Percentiles rank a stretch among this genome's conserved stretches.
Evolutionary conservation across 2,329 filamentous ascomycete genomes (phyloP).

Genomic region (Arthrocladium fulminans): DNA sequence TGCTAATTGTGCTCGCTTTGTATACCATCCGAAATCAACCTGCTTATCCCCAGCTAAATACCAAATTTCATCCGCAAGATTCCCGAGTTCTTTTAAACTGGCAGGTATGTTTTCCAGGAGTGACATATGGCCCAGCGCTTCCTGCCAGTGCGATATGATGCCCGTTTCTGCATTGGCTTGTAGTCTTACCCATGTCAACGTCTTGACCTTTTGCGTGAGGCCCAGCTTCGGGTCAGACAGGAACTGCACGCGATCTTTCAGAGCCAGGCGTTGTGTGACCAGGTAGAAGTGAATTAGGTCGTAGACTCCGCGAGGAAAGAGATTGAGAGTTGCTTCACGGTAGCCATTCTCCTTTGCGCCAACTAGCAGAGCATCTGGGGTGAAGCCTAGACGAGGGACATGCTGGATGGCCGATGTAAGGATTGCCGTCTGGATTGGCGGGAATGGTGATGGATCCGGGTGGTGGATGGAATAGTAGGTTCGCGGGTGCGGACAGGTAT

Average conservation of each 20-base stretch:
- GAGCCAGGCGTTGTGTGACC: slow-evolving; percentile 52
- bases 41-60: slow-evolving; percentile 72
- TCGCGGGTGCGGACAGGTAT: slow-evolving; percentile 5
- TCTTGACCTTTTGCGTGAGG: slow-evolving; percentile 57
- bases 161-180: slow-evolving; percentile 54
- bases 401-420: slow-evolving; percentile 71
- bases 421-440: slow-evolving; percentile 61
- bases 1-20: slow-evolving; percentile 54
- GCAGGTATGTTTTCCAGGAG: slow-evolving; percentile 67
- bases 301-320: slow-evolving; percentile 72
- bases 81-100: slow-evolving; percentile 68
- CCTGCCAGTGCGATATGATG: slow-evolving; percentile 73
- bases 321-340: slow-evolving; percentile 72
- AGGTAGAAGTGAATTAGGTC: slow-evolving; percentile 74
- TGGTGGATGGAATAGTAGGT: slow-evolving; percentile 69
- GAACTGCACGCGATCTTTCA: slow-evolving; percentile 42
- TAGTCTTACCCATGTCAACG: slow-evolving; percentile 66
- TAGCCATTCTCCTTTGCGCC: slow-evolving; percentile 80
- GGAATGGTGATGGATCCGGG: slow-evolving; percentile 54
- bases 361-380: slow-evolving; percentile 58
- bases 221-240: slow-evolving; percentile 28
- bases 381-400: slow-evolving; percentile 77
- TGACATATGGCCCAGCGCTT: slow-evolving; percentile 87
- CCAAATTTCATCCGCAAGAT: slow-evolving; percentile 85
- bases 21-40: slow-evolving; percentile 85